Conservation (phyloP, 2,329 filamentous ascomycete genomes). For the Huntiella decipiens region DNA sequence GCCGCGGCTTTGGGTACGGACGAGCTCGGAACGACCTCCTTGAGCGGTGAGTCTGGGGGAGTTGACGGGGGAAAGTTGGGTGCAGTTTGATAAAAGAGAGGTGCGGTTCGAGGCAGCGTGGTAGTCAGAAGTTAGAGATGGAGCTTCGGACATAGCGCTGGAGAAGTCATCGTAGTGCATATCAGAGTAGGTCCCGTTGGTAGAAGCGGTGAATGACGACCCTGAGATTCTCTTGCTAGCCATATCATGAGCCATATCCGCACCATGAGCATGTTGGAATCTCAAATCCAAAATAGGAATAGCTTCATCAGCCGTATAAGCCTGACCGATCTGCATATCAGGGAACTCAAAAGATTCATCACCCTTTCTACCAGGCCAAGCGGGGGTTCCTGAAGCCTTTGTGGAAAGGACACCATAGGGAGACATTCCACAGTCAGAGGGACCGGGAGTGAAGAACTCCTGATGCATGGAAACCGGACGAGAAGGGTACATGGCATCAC, state of each 20-base stretch:
- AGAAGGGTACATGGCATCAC: slow-evolving; percentile 28
- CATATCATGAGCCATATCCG: slow-evolving; percentile 27
- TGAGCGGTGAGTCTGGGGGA: slow-evolving; percentile 49
- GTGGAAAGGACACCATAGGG: not conserved
- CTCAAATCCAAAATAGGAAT: slow-evolving; percentile 43
- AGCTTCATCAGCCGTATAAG: slow-evolving; percentile 42
- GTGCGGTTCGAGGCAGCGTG: slow-evolving; percentile 47
- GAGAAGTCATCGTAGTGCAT: slow-evolving; percentile 56
- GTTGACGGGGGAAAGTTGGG: slow-evolving; percentile 51
- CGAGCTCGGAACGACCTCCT: slow-evolving; percentile 35
- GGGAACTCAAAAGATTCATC: slow-evolving; percentile 37
- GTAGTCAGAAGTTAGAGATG: slow-evolving; percentile 48
- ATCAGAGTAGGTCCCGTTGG: slow-evolving; percentile 43
- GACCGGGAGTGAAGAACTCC: slow-evolving; percentile 29
- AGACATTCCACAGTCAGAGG: slow-evolving; percentile 30
- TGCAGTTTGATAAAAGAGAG: slow-evolving; percentile 46
- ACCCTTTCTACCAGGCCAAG: slow-evolving; percentile 22
- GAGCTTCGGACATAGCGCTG: slow-evolving; percentile 44
- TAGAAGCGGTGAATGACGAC: slow-evolving; percentile 57
- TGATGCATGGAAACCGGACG: slow-evolving; percentile 39
- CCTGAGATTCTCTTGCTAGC: slow-evolving; percentile 42
- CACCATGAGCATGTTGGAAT: slow-evolving; percentile 27
- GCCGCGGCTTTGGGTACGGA: slow-evolving; percentile 46
- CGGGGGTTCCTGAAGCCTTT: slow-evolving; percentile 2
- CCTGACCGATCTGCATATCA: slow-evolving; percentile 42